Evolutionary conservation across 345 rosid species (phyloP).

Genomic region (Anastatica hierochuntica): DNA sequence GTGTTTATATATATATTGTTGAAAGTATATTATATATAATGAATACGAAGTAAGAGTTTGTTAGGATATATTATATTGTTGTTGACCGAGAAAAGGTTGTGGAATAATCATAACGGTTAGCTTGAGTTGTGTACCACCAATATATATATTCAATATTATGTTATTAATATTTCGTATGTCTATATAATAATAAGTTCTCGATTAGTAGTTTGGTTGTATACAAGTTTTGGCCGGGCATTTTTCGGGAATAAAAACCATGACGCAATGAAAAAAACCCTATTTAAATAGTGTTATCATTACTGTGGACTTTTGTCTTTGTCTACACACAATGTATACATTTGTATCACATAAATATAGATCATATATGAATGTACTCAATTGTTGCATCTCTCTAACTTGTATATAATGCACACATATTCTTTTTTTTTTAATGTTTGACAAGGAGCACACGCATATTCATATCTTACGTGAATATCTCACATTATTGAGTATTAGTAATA

Average conservation of each 20-base stretch:
- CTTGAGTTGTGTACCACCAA: conserved; percentile 44
- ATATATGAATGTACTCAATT: background rate
- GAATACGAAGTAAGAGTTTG: conserved; percentile 33
- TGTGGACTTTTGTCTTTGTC: conserved; percentile 22
- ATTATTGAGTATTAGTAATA: no score
- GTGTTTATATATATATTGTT: conserved; percentile 10
- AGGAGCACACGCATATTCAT: no score
- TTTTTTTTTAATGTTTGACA: no score
- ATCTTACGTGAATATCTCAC: no score
- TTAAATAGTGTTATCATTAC: conserved; percentile 26
- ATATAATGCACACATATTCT: no score
- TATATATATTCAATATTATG: conserved; percentile 24
- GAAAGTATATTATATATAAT: no score
- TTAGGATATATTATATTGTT: conserved; percentile 41
- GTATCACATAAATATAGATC: background rate
- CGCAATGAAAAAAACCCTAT: conserved; percentile 20
- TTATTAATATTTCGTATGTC: conserved; percentile 1
- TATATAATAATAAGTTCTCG: conserved; percentile 16
- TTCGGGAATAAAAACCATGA: conserved; percentile 42
- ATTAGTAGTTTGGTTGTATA: conserved; percentile 47
- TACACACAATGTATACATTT: background rate
- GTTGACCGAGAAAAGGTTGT: conserved; percentile 49
- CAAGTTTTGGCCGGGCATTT: conserved; percentile 56
- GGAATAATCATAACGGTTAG: conserved; percentile 72
- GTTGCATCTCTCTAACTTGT: no score